Evolutionary conservation across 495 filamentous ascomycete genomes (phyloP).

Genomic region (Penicillium macrosclerotiorum): DNA sequence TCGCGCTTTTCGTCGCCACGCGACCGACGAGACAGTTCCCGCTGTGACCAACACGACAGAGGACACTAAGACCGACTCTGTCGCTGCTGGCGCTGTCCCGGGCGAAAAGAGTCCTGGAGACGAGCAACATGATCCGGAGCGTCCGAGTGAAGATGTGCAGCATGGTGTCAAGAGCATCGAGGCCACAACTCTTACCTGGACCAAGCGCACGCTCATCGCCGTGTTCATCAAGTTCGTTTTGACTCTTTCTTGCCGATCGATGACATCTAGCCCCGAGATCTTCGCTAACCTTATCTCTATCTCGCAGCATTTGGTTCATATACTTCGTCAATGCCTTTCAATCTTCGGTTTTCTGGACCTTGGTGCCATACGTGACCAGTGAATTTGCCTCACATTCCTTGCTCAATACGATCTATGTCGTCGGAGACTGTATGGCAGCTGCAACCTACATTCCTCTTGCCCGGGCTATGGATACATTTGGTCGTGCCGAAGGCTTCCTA

Average conservation of each 20-base stretch:
- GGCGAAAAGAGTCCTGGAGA: too few species aligned
- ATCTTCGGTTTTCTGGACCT: conserved; percentile 16
- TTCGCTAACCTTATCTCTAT: background rate
- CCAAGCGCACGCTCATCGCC: conserved; percentile 5
- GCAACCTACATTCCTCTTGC: conserved; percentile 53
- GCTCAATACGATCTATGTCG: conserved; percentile 52
- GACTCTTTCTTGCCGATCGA: background rate
- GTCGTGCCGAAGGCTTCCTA: conserved; percentile 52
- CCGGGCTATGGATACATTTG: conserved; percentile 65
- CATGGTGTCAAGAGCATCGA: conserved; percentile 21
- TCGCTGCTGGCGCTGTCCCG: too few species aligned
- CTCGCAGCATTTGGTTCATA: conserved; percentile 35
- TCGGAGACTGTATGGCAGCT: conserved; percentile 38
- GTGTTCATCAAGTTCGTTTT: conserved; percentile 12
- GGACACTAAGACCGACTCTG: too few species aligned
- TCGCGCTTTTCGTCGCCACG: too few species aligned
- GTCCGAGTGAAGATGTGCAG: conserved; percentile 17
- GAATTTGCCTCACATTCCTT: conserved; percentile 55
- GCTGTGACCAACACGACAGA: too few species aligned
- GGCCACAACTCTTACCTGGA: conserved; percentile 18
- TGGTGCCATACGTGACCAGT: conserved; percentile 34
- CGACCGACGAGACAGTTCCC: too few species aligned
- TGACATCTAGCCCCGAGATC: too few species aligned
- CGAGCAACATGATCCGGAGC: too few species aligned
- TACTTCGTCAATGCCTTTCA: conserved; percentile 42